phyloP scores from a whole-genome alignment of 257 asterid genomes.

The Nicotiana benthamiana region DNA sequence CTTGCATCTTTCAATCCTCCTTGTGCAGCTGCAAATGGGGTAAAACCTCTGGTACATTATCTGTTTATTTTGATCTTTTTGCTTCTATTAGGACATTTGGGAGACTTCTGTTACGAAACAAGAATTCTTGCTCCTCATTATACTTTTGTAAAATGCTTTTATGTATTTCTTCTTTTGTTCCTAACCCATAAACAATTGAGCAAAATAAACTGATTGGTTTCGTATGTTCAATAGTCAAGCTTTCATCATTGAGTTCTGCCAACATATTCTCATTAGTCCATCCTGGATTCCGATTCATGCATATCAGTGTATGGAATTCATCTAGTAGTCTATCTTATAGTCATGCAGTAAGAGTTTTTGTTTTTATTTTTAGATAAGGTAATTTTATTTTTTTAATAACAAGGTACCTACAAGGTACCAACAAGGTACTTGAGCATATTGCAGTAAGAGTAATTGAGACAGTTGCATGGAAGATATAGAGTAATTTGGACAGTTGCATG shows the following conservation, averaged over 20 bases:
- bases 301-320: background rate
- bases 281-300: background rate
- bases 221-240: background rate
- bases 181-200: background rate
- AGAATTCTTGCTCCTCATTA: background rate
- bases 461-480: background rate
- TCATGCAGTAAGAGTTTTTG: background rate
- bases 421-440: background rate
- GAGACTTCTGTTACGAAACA: background rate
- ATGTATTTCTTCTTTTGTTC: background rate
- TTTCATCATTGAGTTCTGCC: background rate
- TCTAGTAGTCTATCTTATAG: background rate
- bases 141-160: background rate
- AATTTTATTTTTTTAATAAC: background rate
- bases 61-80: background rate
- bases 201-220: background rate
- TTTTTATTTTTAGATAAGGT: background rate
- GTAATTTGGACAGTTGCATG: background rate
- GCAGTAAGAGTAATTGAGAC: background rate
- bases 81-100: background rate
- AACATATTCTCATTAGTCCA: background rate
- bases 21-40: conserved; percentile 26
- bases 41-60: conserved; percentile 46
- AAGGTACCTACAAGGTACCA: background rate
- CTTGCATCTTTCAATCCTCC: conserved; percentile 50